phyloP scores from a whole-genome alignment of 768 basidiomycete species.

The Steccherinum ochraceum region DNA sequence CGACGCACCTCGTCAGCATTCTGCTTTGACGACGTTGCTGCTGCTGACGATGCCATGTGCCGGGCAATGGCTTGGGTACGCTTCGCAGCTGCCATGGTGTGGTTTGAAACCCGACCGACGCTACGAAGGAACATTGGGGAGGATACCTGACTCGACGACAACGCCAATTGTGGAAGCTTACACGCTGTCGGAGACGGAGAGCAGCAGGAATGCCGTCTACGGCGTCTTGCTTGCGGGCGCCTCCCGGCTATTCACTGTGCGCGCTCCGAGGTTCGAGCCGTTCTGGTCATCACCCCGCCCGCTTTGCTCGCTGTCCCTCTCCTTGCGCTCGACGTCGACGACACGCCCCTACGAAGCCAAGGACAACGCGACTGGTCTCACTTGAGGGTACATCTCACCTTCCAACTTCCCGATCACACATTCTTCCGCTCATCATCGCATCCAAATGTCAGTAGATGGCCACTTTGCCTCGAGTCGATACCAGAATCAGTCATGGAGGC shows the following conservation, averaged over 20 bases:
- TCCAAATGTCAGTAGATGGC: too few species aligned
- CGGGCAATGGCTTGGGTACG: constrained; percentile 19
- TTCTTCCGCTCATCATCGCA: too few species aligned
- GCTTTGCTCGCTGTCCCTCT: too few species aligned
- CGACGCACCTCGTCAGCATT: constrained; percentile 13
- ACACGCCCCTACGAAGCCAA: background rate
- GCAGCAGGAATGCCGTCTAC: background rate
- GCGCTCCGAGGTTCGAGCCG: background rate
- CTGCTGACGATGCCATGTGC: constrained; percentile 18
- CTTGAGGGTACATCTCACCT: too few species aligned
- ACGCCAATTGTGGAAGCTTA: background rate
- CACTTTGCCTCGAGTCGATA: constrained; percentile 34
- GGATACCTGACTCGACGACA: background rate
- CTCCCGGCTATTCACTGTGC: background rate
- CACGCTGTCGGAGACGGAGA: background rate
- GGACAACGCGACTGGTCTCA: too few species aligned
- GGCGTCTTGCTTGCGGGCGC: background rate
- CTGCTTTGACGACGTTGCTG: constrained; percentile 2
- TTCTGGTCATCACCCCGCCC: background rate
- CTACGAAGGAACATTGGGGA: constrained; percentile 18
- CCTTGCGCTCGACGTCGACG: background rate
- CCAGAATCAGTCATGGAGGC: constrained; percentile 48
- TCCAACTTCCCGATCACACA: too few species aligned
- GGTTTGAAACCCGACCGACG: constrained; percentile 18
- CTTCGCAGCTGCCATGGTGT: constrained; percentile 14